These are phyloP conservation scores for Madurella mycetomatis DNA, from an alignment of 2,329 filamentous ascomycete genomes.

Conservation along the genomic window DNA sequence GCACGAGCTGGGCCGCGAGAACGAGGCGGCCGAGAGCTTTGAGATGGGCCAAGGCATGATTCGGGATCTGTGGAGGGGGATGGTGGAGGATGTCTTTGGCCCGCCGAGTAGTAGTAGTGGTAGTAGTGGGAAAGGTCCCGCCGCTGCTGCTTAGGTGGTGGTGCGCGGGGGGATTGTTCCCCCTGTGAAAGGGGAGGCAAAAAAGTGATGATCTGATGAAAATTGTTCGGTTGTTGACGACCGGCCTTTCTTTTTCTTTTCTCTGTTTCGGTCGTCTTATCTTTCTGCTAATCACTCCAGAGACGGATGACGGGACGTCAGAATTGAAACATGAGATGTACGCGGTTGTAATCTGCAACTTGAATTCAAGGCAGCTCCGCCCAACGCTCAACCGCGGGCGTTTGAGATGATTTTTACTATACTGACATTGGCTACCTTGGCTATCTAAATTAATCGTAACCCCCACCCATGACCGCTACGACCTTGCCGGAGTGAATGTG, in stretches of 20 bases:
- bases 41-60: constrained; percentile 44
- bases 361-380: not conserved
- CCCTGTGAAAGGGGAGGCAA: not conserved
- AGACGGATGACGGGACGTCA: not conserved
- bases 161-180: too few species aligned
- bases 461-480: too few species aligned
- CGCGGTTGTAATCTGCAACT: constrained; percentile 1
- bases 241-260: not conserved
- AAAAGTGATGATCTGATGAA: not conserved
- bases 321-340: not conserved
- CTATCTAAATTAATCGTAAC: not conserved
- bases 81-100: constrained; percentile 48
- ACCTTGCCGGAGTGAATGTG: too few species aligned
- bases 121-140: constrained; percentile 12
- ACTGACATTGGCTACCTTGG: not conserved
- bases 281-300: not conserved
- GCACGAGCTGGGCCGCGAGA: constrained; percentile 33
- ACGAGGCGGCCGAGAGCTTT: constrained; percentile 12
- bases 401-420: not conserved
- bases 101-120: not conserved
- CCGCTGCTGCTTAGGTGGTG: constrained; percentile 24
- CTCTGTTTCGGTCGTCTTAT: not conserved
- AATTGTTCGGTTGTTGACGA: not conserved
- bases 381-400: constrained; percentile 5
- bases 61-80: constrained; percentile 51